Conservation (phyloP, 768 basidiomycete genomes). For the Mycena haematopus region DNA sequence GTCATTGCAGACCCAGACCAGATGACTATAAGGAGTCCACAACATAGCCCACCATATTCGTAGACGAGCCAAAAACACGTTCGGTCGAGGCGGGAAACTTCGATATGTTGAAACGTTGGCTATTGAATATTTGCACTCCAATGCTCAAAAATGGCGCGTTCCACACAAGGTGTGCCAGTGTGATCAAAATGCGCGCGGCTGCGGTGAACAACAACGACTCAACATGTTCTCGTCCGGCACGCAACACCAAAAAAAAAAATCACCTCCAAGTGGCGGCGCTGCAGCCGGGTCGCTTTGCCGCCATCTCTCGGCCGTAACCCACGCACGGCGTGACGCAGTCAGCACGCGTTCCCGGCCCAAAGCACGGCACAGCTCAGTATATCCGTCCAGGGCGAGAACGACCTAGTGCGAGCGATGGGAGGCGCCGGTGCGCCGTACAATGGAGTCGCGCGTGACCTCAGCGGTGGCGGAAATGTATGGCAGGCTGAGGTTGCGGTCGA, state of each 20-base stretch:
- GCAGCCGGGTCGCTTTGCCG: constrained; percentile 50
- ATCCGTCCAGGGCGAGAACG: constrained; percentile 70
- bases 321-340: too few relatives aligned
- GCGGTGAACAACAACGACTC: neutral
- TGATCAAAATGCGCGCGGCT: constrained; percentile 34
- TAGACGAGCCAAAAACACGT: constrained; percentile 28
- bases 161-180: constrained; percentile 9
- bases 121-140: constrained; percentile 7
- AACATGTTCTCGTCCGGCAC: neutral
- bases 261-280: constrained; percentile 33
- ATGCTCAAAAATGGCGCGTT: neutral
- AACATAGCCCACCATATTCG: constrained; percentile 4
- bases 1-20: constrained; percentile 30
- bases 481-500: constrained; percentile 65
- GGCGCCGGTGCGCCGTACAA: constrained; percentile 36
- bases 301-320: constrained; percentile 51
- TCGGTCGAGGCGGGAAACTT: constrained; percentile 28
- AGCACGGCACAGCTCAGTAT: constrained; percentile 62
- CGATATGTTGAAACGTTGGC: constrained; percentile 34
- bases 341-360: constrained; percentile 54
- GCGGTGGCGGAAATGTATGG: constrained; percentile 71
- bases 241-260: neutral
- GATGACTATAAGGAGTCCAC: constrained; percentile 17
- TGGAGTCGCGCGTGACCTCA: constrained; percentile 62
- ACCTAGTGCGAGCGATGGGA: constrained; percentile 54